These are phyloP conservation scores for Dipodascopsis uninucleata DNA, from an alignment of 805 yeast genomes.

Conservation along the genomic window DNA sequence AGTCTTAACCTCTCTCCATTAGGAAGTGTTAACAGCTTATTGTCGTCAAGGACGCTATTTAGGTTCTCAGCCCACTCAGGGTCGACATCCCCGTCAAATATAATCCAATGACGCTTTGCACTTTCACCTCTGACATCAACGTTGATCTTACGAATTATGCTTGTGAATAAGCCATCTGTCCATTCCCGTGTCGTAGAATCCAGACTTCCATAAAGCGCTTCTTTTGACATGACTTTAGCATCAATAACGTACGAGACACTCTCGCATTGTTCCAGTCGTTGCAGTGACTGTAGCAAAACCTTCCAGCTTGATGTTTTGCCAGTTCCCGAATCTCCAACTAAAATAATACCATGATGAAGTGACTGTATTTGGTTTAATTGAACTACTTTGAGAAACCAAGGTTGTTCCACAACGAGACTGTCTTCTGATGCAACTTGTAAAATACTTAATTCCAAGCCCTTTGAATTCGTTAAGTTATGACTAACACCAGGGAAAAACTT, in stretches of 20 bases:
- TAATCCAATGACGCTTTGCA: constrained; percentile 60
- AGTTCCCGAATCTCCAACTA: constrained; percentile 70
- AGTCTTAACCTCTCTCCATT: constrained; percentile 80
- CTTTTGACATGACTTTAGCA: constrained; percentile 70
- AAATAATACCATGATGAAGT: constrained; percentile 72
- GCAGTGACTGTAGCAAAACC: constrained; percentile 47
- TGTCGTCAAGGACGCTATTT: constrained; percentile 88
- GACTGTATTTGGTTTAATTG: constrained; percentile 62
- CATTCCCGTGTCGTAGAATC: constrained; percentile 83
- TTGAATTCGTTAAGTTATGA: constrained; percentile 31
- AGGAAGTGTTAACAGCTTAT: constrained; percentile 73
- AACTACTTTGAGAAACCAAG: constrained; percentile 52
- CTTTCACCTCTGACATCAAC: constrained; percentile 59
- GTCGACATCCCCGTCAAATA: constrained; percentile 90
- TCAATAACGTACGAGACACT: constrained; percentile 52
- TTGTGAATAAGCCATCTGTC: constrained; percentile 82
- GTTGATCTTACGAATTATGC: constrained; percentile 54
- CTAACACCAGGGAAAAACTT: constrained; percentile 24
- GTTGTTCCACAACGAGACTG: constrained; percentile 38
- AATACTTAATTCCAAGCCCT: constrained; percentile 30
- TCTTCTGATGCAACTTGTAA: constrained; percentile 32
- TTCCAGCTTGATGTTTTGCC: constrained; percentile 66
- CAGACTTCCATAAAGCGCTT: constrained; percentile 61
- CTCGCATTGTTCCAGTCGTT: constrained; percentile 38
- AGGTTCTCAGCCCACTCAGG: constrained; percentile 91